Percentiles rank a stretch among this genome's conserved stretches.
Evolutionary conservation across 768 basidiomycete species (phyloP).

Genomic region (Boletus patriciae): DNA sequence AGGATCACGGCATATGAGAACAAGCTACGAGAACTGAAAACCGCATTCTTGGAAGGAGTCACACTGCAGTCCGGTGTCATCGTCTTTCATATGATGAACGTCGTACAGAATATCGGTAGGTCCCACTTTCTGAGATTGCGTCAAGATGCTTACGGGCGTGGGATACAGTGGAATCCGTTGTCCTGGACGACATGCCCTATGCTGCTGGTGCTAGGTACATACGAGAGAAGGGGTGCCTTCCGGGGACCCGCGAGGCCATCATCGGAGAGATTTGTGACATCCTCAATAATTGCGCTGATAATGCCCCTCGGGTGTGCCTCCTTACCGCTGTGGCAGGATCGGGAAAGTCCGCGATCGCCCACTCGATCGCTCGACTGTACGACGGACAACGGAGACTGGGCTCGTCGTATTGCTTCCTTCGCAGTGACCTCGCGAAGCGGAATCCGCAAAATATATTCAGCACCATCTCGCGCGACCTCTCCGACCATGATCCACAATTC

Average conservation of each 20-base stretch:
- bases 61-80: background rate
- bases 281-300: background rate
- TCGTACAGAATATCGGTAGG: slow-evolving; percentile 1
- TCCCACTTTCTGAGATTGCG: background rate
- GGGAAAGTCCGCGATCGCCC: slow-evolving; percentile 32
- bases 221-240: too few relatives aligned
- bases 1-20: background rate
- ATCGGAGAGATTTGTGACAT: too few relatives aligned
- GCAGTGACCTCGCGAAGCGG: slow-evolving; percentile 5
- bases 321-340: slow-evolving; percentile 27
- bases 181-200: slow-evolving; percentile 12
- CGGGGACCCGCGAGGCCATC: too few relatives aligned
- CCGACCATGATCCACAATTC: slow-evolving; percentile 26
- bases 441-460: slow-evolving; percentile 3
- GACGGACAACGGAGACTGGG: slow-evolving; percentile 27
- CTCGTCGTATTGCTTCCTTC: slow-evolving; percentile 31
- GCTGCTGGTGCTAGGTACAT: too few relatives aligned
- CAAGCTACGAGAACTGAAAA: background rate
- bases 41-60: background rate
- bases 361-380: slow-evolving; percentile 25
- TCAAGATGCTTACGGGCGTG: background rate
- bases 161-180: slow-evolving; percentile 5
- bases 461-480: slow-evolving; percentile 32
- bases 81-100: slow-evolving; percentile 15
- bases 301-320: slow-evolving; percentile 4